A percentile compares a stretch with the other conserved stretches of the same genome.
Evolutionary conservation across 371 early-diverging fungal species (phyloP).

Genomic region (Mucor ambiguus): DNA sequence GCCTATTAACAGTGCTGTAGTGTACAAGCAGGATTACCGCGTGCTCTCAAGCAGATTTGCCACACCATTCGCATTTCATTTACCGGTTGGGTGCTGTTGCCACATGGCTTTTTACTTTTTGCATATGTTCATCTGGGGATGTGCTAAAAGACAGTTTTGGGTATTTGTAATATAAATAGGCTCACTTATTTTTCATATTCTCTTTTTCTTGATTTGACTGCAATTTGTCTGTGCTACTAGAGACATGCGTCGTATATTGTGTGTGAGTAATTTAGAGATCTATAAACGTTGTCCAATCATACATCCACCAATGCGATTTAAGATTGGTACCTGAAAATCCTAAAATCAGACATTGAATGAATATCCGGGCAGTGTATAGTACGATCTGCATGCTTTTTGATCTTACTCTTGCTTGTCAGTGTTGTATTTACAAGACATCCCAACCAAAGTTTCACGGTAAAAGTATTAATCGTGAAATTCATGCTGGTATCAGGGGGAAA

Average conservation of each 20-base stretch:
- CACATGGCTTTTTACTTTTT: constrained; percentile 3
- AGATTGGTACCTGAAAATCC: background rate
- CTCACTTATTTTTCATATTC: background rate
- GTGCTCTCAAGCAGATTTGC: constrained; percentile 5
- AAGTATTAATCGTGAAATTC: constrained; percentile 1
- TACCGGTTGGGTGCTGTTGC: background rate
- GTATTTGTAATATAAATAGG: background rate
- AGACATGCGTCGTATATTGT: background rate
- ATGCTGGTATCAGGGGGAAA: background rate
- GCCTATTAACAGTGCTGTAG: background rate
- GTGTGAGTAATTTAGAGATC: background rate
- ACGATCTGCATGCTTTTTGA: background rate
- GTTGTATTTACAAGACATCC: background rate
- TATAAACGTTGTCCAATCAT: constrained; percentile 1
- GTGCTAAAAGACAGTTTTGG: background rate
- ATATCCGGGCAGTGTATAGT: background rate
- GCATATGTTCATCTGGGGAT: background rate
- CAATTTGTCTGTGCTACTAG: background rate
- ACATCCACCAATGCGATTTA: background rate
- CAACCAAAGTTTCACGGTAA: background rate
- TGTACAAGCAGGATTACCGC: background rate
- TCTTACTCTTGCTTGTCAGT: background rate
- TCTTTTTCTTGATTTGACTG: background rate
- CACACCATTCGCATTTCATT: background rate
- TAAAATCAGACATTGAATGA: background rate